Base-by-base conservation (phyloP, 306 rosid genomes). In the Amphicarpaea edgeworthii region DNA sequence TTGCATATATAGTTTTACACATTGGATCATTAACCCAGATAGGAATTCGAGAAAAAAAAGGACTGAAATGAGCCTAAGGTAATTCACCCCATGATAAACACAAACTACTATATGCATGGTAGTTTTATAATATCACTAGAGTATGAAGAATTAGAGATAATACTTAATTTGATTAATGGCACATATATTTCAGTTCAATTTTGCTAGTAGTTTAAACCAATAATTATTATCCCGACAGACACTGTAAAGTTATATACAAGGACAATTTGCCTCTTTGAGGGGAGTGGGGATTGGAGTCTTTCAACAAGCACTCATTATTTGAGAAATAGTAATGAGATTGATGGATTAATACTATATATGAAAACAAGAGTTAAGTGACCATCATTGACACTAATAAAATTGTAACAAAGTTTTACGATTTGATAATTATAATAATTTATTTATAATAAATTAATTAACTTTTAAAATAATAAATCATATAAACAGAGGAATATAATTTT, bases 261-360 rank as follows among this genome's bases (percentile, higher is more conserved):
- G 80, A 59, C 64, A 76, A 26, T 41, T 26, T 68, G 69, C 78
- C 69, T 62, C 77, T 75, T 61, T 12, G 23, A 68, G 55, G 38
- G 43, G 59, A 54, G 76, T 74, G 58, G 77, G 54, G 77, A 77
- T 71, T 45, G 43, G 85, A 45, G 43, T 72, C 43, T 46, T 45
- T 28, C 20, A 62, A 37, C 23, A 9, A 61, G 67, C 76, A 73
- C 30, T 57, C 46, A 19, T 70, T 40, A 71, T 72, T 43, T 37
- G 47, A 16, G 3, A 61, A 55, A 41, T 26, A 16, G 58, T 12
- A 66, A 66, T 66, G 32, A 24, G 42, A 76, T 63, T 61, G 15
- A 54, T 32, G 6, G 72, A 76, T 76, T 53, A 43, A 59, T 55
- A 68, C 55, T 64, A 70, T 67, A 38, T 38, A 55, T 64, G 12